A percentile compares a stretch with the other conserved stretches of the same genome.
Conservation (phyloP, 805 yeast genomes). For the Helenozyma rhizophorensis region DNA sequence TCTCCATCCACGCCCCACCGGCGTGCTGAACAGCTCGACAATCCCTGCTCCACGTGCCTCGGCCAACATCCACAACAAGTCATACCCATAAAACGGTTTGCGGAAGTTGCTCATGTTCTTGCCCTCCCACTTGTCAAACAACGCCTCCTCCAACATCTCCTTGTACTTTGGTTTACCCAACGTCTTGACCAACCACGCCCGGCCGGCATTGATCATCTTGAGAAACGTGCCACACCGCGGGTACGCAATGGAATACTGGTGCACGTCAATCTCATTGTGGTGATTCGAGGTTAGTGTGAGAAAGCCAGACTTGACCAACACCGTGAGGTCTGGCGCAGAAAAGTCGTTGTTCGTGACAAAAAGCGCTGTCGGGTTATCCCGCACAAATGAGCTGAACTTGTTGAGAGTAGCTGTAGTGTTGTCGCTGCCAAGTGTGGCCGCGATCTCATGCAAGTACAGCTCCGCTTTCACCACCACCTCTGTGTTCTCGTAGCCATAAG, state of each 20-base stretch:
- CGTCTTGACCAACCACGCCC: conserved; percentile 39
- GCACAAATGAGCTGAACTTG: conserved; percentile 20
- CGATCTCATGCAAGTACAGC: conserved; percentile 19
- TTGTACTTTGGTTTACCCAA: conserved; percentile 34
- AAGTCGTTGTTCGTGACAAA: conserved; percentile 23
- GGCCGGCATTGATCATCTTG: conserved; percentile 40
- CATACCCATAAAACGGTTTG: conserved; percentile 48
- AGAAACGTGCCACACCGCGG: conserved; percentile 51
- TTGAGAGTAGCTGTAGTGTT: conserved; percentile 11
- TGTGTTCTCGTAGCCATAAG: conserved; percentile 41
- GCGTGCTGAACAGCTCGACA: conserved; percentile 49
- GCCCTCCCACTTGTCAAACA: conserved; percentile 46
- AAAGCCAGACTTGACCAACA: conserved; percentile 38
- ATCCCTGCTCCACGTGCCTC: conserved; percentile 50
- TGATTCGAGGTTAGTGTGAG: conserved; percentile 44
- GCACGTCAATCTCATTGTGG: conserved; percentile 35
- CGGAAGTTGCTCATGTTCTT: conserved; percentile 35
- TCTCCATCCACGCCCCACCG: conserved; percentile 56
- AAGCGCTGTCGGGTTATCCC: conserved; percentile 23
- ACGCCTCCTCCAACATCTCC: conserved; percentile 40
- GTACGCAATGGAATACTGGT: conserved; percentile 39
- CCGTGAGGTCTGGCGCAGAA: conserved; percentile 22
- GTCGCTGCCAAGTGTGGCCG: neutral
- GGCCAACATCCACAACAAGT: conserved; percentile 47
- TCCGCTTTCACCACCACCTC: conserved; percentile 31